These are phyloP conservation scores for Rusavskia elegans DNA, from an alignment of 495 filamentous ascomycete genomes.

Conservation along the genomic window DNA sequence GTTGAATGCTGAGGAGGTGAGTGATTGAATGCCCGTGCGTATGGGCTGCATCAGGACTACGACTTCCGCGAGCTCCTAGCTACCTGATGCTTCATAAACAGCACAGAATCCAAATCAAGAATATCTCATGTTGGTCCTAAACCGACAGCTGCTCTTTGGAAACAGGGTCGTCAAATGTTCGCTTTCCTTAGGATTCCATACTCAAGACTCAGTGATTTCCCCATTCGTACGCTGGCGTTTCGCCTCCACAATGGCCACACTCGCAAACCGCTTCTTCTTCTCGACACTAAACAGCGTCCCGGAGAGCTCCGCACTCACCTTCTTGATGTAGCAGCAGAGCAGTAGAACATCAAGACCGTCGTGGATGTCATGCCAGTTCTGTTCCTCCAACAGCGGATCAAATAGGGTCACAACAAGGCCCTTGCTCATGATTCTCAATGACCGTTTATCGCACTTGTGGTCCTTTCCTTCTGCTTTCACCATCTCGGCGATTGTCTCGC, in stretches of 20 bases:
- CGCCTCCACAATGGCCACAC: background rate
- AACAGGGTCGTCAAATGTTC: no score
- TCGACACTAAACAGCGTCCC: background rate
- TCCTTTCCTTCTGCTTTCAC: background rate
- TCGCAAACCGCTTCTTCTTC: background rate
- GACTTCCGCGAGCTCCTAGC: no score
- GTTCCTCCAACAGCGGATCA: background rate
- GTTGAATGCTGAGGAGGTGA: no score
- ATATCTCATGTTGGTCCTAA: no score
- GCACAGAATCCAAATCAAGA: no score
- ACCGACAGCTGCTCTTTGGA: no score
- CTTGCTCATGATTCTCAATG: background rate
- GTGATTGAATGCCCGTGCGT: no score
- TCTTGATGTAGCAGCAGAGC: background rate
- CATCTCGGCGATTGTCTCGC: background rate
- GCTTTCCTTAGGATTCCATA: no score
- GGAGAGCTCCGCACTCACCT: background rate
- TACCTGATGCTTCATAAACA: no score
- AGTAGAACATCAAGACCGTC: background rate
- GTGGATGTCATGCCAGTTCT: background rate
- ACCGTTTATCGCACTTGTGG: background rate
- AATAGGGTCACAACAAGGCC: background rate
- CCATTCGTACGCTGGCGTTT: no score
- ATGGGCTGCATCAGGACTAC: no score
- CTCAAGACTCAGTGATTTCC: no score